Conservation (phyloP, 495 filamentous ascomycete genomes). For the Aspergillus baeticus region DNA sequence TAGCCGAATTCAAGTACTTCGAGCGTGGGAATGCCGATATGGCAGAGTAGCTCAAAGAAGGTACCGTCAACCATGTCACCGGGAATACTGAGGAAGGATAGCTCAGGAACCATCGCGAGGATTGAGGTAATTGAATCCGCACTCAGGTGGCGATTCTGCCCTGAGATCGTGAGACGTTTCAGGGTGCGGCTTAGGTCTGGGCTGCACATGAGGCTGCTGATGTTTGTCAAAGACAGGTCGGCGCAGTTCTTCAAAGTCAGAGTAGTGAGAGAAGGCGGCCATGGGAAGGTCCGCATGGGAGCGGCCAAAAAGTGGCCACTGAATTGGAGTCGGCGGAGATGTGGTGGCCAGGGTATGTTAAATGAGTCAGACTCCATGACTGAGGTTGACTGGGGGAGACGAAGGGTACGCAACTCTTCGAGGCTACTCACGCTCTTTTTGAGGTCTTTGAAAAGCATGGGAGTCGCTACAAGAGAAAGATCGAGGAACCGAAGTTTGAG, state of each 20-base stretch:
- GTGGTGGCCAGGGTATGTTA: slow-evolving; percentile 18
- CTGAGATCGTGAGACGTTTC: slow-evolving; percentile 27
- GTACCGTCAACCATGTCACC: slow-evolving; percentile 29
- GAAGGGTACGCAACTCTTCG: slow-evolving; percentile 45
- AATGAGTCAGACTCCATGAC: slow-evolving; percentile 18
- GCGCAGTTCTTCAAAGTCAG: slow-evolving; percentile 29
- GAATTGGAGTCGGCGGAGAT: slow-evolving; percentile 24
- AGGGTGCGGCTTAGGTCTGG: slow-evolving; percentile 20
- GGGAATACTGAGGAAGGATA: slow-evolving; percentile 29
- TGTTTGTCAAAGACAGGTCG: slow-evolving; percentile 24
- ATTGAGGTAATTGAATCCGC: slow-evolving; percentile 27
- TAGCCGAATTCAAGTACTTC: slow-evolving; percentile 26
- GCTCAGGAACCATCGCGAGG: slow-evolving; percentile 23
- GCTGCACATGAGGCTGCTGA: slow-evolving; percentile 25
- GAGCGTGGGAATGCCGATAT: slow-evolving; percentile 17
- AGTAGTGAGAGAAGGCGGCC: slow-evolving; percentile 28
- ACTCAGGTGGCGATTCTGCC: slow-evolving; percentile 25
- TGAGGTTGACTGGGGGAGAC: slow-evolving; percentile 54
- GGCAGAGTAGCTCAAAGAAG: slow-evolving; percentile 30
- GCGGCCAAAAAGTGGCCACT: slow-evolving; percentile 16
- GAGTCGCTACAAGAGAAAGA: slow-evolving; percentile 57
- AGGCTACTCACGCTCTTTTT: slow-evolving; percentile 54
- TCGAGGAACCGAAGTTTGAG: slow-evolving; percentile 53
- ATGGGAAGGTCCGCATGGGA: slow-evolving; percentile 30
- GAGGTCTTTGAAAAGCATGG: slow-evolving; percentile 49